A percentile compares a stretch with the other conserved stretches of the same genome.
These are phyloP conservation scores for Mycena alexandri DNA, from an alignment of 768 basidiomycete species.

Conservation along the genomic window DNA sequence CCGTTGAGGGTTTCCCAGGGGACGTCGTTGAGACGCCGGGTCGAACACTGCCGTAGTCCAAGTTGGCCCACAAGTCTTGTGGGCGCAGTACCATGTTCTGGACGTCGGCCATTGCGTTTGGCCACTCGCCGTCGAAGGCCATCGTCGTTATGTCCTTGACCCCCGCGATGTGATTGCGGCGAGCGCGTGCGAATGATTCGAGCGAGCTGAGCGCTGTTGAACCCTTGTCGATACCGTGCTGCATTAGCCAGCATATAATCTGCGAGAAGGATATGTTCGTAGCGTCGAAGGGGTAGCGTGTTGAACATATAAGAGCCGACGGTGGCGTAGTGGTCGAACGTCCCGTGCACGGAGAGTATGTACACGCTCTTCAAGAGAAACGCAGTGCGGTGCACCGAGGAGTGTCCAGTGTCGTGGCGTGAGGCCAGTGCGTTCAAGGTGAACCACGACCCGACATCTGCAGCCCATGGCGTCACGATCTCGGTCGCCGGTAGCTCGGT, in stretches of 20 bases:
- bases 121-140: not conserved
- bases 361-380: not conserved
- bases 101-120: not conserved
- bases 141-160: not conserved
- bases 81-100: not conserved
- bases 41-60: not conserved
- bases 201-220: not conserved
- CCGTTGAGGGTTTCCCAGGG: not conserved
- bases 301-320: not conserved
- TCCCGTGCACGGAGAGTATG: not conserved
- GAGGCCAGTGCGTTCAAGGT: not conserved
- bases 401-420: not conserved
- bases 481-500: not conserved
- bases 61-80: not conserved
- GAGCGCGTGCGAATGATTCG: not conserved
- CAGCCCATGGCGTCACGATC: not conserved
- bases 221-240: slow-evolving; percentile 1
- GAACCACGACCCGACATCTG: not conserved
- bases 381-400: not conserved
- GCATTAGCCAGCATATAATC: slow-evolving; percentile 3
- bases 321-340: not conserved
- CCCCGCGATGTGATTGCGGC: not conserved
- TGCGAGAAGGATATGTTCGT: not conserved
- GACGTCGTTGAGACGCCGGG: not conserved
- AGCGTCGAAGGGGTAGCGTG: slow-evolving; percentile 4